Conservation (phyloP, 306 rosid genomes). For the Mimosa pudica region DNA sequence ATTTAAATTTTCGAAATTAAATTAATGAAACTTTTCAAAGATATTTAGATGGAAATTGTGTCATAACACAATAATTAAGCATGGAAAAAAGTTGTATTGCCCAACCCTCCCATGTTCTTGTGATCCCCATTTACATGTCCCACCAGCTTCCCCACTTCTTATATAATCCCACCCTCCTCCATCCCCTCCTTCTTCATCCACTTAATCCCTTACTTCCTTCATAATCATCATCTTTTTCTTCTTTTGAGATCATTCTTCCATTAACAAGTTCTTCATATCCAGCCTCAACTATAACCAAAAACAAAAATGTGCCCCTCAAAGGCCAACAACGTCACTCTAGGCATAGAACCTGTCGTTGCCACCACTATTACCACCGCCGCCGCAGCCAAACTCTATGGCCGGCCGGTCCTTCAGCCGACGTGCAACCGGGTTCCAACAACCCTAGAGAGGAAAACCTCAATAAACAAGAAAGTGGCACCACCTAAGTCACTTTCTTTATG, state of each 20-base stretch:
- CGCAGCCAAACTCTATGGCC: constrained; percentile 64
- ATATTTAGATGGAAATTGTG: not conserved
- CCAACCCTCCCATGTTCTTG: constrained; percentile 54
- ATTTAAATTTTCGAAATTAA: not conserved
- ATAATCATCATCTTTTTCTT: not conserved
- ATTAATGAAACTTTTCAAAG: not conserved
- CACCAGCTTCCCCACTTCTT: constrained; percentile 45
- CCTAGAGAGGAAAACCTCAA: constrained; percentile 66
- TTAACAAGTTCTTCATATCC: not conserved
- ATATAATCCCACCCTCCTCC: constrained; percentile 52
- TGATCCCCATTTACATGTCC: constrained; percentile 46
- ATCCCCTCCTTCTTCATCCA: constrained; percentile 45
- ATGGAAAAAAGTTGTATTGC: constrained; percentile 31
- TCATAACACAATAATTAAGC: not conserved
- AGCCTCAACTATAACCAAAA: not conserved
- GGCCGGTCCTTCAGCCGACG: constrained; percentile 89
- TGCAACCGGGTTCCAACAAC: constrained; percentile 66
- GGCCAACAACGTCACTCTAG: constrained; percentile 64
- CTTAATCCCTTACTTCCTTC: constrained; percentile 8
- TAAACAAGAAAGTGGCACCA: constrained; percentile 54
- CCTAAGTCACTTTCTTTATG: constrained; percentile 48
- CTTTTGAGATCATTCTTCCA: not conserved
- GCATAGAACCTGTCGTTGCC: constrained; percentile 42
- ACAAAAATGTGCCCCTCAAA: constrained; percentile 71
- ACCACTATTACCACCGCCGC: constrained; percentile 33